Percentiles rank a stretch among this genome's conserved stretches.
Evolutionary conservation across 202 grass and related monocot species (phyloP).

Genomic region (Saccharum hybrid): DNA sequence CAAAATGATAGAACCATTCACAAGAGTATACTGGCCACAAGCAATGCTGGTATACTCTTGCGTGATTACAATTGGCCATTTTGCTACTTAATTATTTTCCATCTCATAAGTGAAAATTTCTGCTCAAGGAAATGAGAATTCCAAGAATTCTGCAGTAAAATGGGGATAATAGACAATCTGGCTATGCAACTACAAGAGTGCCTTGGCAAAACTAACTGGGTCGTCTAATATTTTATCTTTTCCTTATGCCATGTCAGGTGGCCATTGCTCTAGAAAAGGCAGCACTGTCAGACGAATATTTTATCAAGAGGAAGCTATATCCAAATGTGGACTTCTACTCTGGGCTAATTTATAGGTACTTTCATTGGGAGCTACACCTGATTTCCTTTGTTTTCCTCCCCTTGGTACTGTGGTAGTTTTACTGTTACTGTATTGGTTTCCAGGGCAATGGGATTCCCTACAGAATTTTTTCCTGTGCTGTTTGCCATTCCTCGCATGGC

Average conservation of each 20-base stretch:
- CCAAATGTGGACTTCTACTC: constrained; percentile 99
- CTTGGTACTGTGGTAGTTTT: background rate
- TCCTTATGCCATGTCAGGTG: constrained; percentile 53
- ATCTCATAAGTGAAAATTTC: background rate
- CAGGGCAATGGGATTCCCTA: constrained; percentile 97
- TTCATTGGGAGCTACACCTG: background rate
- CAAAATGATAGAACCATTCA: background rate
- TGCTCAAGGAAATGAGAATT: background rate
- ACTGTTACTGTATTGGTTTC: constrained; percentile 27
- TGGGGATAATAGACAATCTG: background rate
- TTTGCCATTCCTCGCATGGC: constrained; percentile 96
- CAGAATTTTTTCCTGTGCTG: constrained; percentile 89
- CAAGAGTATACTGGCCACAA: background rate
- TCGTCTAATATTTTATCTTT: constrained; percentile 15
- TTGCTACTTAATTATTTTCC: constrained; percentile 6
- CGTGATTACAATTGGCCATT: background rate
- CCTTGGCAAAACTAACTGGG: constrained; percentile 21
- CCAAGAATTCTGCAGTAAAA: background rate
- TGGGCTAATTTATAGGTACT: constrained; percentile 92
- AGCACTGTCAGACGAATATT: constrained; percentile 92
- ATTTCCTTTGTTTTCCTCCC: background rate
- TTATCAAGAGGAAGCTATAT: constrained; percentile 96
- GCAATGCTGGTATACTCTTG: background rate
- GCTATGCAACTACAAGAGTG: background rate
- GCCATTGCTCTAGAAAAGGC: constrained; percentile 96